Conservation (phyloP, 2,329 filamentous ascomycete species). For the Nemania diffusa region DNA sequence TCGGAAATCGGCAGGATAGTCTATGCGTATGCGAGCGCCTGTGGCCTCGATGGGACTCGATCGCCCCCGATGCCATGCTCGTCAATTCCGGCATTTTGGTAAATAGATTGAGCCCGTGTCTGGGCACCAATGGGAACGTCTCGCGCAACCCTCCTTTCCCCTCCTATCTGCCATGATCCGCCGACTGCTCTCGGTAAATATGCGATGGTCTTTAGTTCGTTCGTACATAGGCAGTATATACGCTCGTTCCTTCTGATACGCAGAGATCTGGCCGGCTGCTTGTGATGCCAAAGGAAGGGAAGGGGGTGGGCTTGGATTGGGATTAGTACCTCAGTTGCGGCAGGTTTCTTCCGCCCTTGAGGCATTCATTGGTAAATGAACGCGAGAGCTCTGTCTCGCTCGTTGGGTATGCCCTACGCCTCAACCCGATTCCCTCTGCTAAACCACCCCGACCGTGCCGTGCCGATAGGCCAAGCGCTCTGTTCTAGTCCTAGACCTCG, state of each 20-base stretch:
- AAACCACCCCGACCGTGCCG: constrained; percentile 5
- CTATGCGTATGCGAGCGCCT: constrained; percentile 7
- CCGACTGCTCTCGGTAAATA: constrained; percentile 24
- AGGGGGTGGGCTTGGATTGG: not conserved
- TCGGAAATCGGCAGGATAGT: constrained; percentile 15
- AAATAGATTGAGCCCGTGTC: constrained; percentile 36
- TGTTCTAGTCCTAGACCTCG: not conserved
- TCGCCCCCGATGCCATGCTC: constrained; percentile 25
- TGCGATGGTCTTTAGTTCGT: not conserved
- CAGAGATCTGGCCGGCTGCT: not conserved
- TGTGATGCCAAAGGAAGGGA: not conserved
- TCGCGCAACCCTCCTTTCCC: constrained; percentile 10
- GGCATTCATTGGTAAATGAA: not conserved
- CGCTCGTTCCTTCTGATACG: not conserved
- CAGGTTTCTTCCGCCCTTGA: constrained; percentile 20
- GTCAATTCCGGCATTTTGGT: constrained; percentile 37
- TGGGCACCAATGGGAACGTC: constrained; percentile 30
- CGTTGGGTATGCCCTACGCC: not conserved
- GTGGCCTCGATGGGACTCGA: constrained; percentile 27
- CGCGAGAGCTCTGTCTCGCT: not conserved
- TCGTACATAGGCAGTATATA: not conserved
- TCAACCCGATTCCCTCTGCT: not conserved
- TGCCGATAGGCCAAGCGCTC: constrained; percentile 18
- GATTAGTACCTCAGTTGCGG: constrained; percentile 6
- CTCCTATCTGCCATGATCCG: constrained; percentile 2